Conservation (phyloP, 371 early-diverging fungal genomes). For the Lichtheimia hyalospora region DNA sequence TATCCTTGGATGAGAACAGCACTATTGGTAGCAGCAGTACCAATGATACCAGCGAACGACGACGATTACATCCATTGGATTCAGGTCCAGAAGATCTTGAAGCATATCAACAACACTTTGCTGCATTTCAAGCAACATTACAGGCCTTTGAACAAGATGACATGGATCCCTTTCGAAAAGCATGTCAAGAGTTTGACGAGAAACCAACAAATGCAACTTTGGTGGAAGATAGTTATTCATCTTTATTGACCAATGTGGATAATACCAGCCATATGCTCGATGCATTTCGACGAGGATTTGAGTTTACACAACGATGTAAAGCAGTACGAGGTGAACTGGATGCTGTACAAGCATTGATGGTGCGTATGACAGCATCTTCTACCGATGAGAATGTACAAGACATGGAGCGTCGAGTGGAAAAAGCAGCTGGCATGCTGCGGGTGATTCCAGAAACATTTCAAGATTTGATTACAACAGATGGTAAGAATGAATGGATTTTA, state of each 20-base stretch:
- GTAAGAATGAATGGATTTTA: too few relatives aligned
- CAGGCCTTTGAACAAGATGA: conserved; percentile 31
- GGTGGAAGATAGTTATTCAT: too few relatives aligned
- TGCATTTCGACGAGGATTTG: conserved; percentile 28
- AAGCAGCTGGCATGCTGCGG: conserved; percentile 25
- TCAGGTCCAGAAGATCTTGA: conserved; percentile 40
- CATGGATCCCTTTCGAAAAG: conserved; percentile 2
- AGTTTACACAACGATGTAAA: conserved; percentile 28
- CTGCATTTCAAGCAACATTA: conserved; percentile 32
- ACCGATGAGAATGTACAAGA: conserved; percentile 40
- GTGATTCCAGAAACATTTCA: conserved; percentile 21
- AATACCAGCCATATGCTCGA: conserved; percentile 19
- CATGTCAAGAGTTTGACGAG: too few relatives aligned
- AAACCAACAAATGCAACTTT: too few relatives aligned
- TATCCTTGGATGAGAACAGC: neutral
- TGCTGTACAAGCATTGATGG: conserved; percentile 42
- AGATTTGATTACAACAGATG: conserved; percentile 20
- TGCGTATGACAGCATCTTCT: conserved; percentile 31
- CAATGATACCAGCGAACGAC: neutral
- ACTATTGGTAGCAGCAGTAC: too few relatives aligned
- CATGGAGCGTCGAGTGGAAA: conserved; percentile 31
- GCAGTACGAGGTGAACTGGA: conserved; percentile 47
- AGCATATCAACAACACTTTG: conserved; percentile 32
- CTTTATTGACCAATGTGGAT: conserved; percentile 23
- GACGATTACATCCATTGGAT: conserved; percentile 38